A percentile compares a stretch with the other conserved stretches of the same genome.
These are phyloP conservation scores for Aureobasidium mangrovei DNA, from an alignment of 2,329 filamentous ascomycete genomes.

Conservation along the genomic window DNA sequence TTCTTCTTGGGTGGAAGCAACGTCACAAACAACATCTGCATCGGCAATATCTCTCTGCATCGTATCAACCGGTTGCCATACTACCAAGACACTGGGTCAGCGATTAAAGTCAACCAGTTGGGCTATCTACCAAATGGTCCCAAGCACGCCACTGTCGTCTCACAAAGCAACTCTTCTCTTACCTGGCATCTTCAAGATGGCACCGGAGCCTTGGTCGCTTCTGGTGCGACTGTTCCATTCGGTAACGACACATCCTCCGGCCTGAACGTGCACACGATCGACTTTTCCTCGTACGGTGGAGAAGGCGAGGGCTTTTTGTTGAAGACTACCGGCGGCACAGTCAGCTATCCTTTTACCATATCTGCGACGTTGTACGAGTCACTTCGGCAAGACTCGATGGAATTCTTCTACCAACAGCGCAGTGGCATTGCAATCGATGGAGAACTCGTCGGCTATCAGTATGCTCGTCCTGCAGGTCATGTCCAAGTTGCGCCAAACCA, in stretches of 20 bases:
- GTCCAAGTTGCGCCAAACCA: slow-evolving; percentile 11
- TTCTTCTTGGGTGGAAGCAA: slow-evolving; percentile 11
- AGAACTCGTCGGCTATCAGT: slow-evolving; percentile 11
- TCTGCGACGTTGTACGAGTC: slow-evolving; percentile 5
- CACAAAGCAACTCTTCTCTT: background rate
- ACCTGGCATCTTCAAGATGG: slow-evolving; percentile 6
- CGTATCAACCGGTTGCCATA: slow-evolving; percentile 14
- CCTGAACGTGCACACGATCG: slow-evolving; percentile 8
- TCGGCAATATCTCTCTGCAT: slow-evolving; percentile 8
- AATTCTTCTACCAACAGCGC: slow-evolving; percentile 16
- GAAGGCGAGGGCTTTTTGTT: slow-evolving; percentile 1
- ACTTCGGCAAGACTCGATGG: slow-evolving; percentile 14
- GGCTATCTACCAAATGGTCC: slow-evolving; percentile 14
- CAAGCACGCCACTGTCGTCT: slow-evolving; percentile 12
- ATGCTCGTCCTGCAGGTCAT: slow-evolving; percentile 14
- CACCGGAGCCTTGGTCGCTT: background rate
- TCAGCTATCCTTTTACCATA: slow-evolving; percentile 14
- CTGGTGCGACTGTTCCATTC: background rate
- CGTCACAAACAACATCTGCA: slow-evolving; percentile 6
- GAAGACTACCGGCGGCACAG: background rate
- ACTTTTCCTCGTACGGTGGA: slow-evolving; percentile 3
- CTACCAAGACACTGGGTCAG: slow-evolving; percentile 11
- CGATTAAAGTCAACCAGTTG: slow-evolving; percentile 14
- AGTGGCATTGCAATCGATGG: slow-evolving; percentile 15
- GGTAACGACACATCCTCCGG: slow-evolving; percentile 14